Base-by-base conservation (phyloP, 202 grass and related monocot species). In the Setaria italica region DNA sequence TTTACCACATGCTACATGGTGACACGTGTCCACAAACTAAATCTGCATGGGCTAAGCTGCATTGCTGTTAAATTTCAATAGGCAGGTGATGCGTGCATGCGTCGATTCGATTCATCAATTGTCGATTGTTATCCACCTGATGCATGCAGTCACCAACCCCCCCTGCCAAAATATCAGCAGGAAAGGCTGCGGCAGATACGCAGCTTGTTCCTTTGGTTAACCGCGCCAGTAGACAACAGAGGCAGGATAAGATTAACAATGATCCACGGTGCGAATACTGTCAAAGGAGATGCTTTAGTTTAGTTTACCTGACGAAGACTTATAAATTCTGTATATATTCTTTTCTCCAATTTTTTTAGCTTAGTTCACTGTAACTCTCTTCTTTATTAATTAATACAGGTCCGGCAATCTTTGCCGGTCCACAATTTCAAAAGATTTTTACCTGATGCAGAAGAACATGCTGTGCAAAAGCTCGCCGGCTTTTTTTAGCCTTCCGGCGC, bases 131-230 rank as follows among this genome's bases (percentile, higher is more conserved):
- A 54, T 33, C 70, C 70, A 53, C 70, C 13, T 73, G 46, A 51
- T 17, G 29, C 21, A 33, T 17, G 47, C 29, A 19, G 29, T 35
- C 48, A 54, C 50, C 71, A 54, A 20, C 33, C 8, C 25, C 71
- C 4, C 15, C 71, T 54, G 71, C 48, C 1, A 54, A 74, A 74
- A 74, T 54, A 54, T 74, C 72, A 55, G 70, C 25, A 32, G 60
- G 60, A 14, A 63, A 63, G 11, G 60, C 29, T 63, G 62, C 48
- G 30, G 71, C 48, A 74, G 71, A 34, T 74, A 54, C 48, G 71
- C 71, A 20, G 30, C 29, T 74, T 54, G 71, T 74, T 19, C 16
- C 71, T 74, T 54, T 54, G 71, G 48, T 11, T 74, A 74, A 53
- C 71, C 48, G 13, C 30, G 71, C 48, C 71, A 35, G 29, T 54